Percentiles rank a stretch among this genome's conserved stretches.
These are phyloP conservation scores for Dactylorhiza incarnata DNA, from an alignment of 106 monocot species.

Conservation along the genomic window DNA sequence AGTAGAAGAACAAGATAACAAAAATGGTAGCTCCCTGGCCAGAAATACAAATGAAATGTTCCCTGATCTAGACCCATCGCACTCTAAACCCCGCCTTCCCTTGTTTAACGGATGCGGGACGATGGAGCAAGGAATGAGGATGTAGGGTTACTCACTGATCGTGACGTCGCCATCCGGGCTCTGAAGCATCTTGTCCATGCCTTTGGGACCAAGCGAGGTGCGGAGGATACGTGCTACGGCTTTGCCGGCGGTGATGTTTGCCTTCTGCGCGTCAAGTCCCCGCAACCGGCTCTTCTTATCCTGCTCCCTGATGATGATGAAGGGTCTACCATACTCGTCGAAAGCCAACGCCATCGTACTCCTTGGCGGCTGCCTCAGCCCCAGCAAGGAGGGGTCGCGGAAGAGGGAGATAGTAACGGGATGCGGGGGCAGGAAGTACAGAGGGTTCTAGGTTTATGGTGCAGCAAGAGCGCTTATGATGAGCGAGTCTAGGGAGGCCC, in stretches of 20 bases:
- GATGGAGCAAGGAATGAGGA: neutral
- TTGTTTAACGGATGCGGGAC: neutral
- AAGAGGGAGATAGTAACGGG: neutral
- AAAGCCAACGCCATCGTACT: conserved; percentile 75
- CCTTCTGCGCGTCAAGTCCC: conserved; percentile 91
- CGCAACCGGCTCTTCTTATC: conserved; percentile 73
- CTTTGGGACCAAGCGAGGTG: conserved; percentile 89
- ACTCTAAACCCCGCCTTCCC: neutral
- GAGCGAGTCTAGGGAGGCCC: no score
- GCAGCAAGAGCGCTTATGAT: no score
- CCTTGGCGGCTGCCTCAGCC: neutral
- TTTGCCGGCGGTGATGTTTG: conserved; percentile 79
- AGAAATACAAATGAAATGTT: neutral
- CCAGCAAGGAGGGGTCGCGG: neutral
- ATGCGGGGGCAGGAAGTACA: no score
- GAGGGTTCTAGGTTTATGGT: no score
- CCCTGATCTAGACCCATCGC: neutral
- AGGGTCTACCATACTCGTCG: conserved; percentile 92
- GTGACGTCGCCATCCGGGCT: conserved; percentile 95
- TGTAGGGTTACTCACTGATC: conserved; percentile 46
- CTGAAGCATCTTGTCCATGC: conserved; percentile 99
- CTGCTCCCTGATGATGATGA: conserved; percentile 83
- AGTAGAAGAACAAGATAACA: neutral
- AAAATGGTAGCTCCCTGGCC: neutral
- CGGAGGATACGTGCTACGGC: conserved; percentile 79